Evolutionary conservation across 2,329 filamentous ascomycete genomes (phyloP).

Genomic region (Emericellopsis cladophorae): DNA sequence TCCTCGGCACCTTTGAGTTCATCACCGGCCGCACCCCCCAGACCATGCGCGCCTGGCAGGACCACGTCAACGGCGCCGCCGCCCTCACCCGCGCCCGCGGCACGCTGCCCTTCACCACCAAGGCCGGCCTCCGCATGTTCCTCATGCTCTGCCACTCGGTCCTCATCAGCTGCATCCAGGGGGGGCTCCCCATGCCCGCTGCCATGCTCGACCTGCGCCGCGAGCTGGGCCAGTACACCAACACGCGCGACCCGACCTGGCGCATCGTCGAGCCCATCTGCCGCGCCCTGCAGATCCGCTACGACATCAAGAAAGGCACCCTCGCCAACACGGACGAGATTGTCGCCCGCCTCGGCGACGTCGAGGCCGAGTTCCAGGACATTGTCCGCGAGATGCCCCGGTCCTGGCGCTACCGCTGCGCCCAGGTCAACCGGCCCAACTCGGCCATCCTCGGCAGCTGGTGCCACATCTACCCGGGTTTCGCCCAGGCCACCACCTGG

Average conservation of each 20-base stretch:
- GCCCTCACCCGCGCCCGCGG: constrained; percentile 37
- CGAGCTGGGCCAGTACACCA: constrained; percentile 22
- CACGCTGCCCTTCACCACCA: constrained; percentile 28
- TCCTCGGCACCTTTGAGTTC: constrained; percentile 42
- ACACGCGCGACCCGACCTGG: constrained; percentile 25
- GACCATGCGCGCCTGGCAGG: constrained; percentile 36
- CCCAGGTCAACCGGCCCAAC: constrained; percentile 23
- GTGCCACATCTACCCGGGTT: constrained; percentile 32
- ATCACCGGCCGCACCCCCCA: constrained; percentile 31
- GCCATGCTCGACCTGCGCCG: constrained; percentile 31
- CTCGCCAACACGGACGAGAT: constrained; percentile 21
- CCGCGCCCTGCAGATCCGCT: constrained; percentile 30
- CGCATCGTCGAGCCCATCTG: constrained; percentile 30
- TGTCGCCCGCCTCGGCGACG: constrained; percentile 20
- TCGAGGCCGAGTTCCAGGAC: constrained; percentile 28
- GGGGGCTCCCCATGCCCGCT: constrained; percentile 32
- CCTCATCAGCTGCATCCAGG: constrained; percentile 38
- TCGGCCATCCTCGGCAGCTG: constrained; percentile 24
- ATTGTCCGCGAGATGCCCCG: constrained; percentile 24
- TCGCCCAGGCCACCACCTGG: constrained; percentile 32
- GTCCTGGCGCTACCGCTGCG: constrained; percentile 27
- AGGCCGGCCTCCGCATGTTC: constrained; percentile 36
- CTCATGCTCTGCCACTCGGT: constrained; percentile 38
- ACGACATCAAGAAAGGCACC: constrained; percentile 27
- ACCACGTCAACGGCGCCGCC: constrained; percentile 39